Evolutionary conservation across 2,329 filamentous ascomycete species (phyloP).

Genomic region (Bipolaris oryzae): DNA sequence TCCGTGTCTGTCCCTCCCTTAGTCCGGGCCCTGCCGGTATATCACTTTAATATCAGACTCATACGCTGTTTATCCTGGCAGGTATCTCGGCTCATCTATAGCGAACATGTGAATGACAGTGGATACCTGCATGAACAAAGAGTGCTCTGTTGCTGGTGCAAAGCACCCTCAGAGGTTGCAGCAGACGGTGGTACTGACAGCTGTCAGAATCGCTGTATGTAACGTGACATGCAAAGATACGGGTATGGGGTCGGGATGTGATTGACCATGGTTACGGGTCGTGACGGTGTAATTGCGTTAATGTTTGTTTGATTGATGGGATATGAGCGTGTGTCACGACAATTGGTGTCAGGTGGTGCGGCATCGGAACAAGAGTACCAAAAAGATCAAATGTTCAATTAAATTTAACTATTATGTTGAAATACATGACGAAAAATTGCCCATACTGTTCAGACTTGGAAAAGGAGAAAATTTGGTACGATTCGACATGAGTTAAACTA

Average conservation of each 20-base stretch:
- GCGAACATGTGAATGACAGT: conserved; percentile 13
- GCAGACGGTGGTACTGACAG: conserved; percentile 9
- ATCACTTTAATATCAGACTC: not conserved
- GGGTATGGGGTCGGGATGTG: not conserved
- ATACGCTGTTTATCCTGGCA: not conserved
- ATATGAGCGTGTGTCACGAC: not conserved
- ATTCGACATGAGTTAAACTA: not conserved
- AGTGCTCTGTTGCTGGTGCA: not conserved
- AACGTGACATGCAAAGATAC: not conserved
- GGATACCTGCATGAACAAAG: conserved; percentile 6
- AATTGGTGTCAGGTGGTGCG: not conserved
- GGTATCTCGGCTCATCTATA: not conserved
- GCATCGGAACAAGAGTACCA: not conserved
- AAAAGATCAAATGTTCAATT: not conserved
- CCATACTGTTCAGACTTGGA: no score
- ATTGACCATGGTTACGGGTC: not conserved
- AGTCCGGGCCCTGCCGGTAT: not conserved
- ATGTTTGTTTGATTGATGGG: not conserved
- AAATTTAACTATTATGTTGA: no score
- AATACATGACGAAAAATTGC: no score
- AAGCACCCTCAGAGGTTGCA: not conserved
- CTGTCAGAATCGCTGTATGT: conserved; percentile 7
- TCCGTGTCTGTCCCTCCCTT: not conserved
- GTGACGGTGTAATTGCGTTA: not conserved
- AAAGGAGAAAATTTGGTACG: not conserved